Conservation (phyloP, 2,329 filamentous ascomycete species). For the Pleurostoma richardsiae region DNA sequence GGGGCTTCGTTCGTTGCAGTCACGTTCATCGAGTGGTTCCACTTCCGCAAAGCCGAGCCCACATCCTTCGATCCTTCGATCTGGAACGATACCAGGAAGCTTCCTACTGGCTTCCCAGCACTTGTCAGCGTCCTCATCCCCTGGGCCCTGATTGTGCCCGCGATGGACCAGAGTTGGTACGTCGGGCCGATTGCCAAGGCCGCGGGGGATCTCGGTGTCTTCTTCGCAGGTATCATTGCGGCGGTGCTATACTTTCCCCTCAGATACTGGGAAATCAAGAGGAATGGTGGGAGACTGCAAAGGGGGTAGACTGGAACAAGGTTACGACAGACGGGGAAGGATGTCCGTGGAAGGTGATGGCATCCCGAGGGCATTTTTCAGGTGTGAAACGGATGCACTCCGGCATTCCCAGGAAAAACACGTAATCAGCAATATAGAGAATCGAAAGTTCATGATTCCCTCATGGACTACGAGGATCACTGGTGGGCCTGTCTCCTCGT, state of each 20-base stretch:
- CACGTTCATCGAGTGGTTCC: not conserved
- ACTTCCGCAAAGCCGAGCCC: not conserved
- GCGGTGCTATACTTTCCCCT: not conserved
- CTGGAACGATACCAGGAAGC: not conserved
- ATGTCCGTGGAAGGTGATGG: too few relatives aligned
- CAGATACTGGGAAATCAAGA: not conserved
- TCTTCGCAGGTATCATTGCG: not conserved
- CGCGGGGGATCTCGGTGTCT: not conserved
- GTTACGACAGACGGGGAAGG: too few relatives aligned
- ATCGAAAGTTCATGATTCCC: too few relatives aligned
- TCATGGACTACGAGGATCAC: too few relatives aligned
- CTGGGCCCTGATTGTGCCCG: not conserved
- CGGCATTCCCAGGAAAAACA: too few relatives aligned
- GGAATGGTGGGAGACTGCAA: not conserved
- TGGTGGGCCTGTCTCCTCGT: too few relatives aligned
- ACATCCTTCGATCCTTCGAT: not conserved
- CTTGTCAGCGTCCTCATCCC: not conserved
- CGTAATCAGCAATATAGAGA: too few relatives aligned
- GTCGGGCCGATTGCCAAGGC: not conserved
- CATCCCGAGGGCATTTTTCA: too few relatives aligned
- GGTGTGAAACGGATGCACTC: too few relatives aligned
- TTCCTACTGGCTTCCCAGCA: not conserved
- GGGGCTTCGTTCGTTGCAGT: not conserved
- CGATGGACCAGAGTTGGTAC: not conserved
- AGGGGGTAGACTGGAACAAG: not conserved